These are phyloP conservation scores for Sequoia sempervirens DNA, from an alignment of 75 land plant species.

Conservation along the genomic window DNA sequence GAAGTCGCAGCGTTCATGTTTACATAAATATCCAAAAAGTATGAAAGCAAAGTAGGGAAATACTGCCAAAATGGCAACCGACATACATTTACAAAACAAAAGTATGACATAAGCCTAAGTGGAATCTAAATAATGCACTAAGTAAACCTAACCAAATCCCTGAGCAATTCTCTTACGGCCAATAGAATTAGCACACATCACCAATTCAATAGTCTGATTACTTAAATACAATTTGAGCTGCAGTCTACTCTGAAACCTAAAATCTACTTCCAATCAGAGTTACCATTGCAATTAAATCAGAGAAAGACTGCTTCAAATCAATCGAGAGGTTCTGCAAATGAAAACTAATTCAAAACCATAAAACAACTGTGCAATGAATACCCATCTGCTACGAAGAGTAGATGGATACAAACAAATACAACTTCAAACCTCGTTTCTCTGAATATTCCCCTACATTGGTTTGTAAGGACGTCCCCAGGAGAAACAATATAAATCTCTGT, in stretches of 20 bases:
- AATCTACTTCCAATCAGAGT: background rate
- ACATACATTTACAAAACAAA: background rate
- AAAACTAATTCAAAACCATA: background rate
- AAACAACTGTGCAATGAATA: background rate
- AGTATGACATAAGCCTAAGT: background rate
- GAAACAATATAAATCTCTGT: background rate
- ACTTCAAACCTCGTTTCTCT: background rate
- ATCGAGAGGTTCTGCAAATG: background rate
- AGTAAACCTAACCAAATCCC: background rate
- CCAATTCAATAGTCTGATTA: background rate
- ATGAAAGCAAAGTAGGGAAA: background rate
- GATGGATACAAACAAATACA: background rate
- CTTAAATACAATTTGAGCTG: background rate
- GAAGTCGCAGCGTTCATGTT: background rate
- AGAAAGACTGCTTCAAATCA: background rate
- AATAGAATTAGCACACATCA: background rate
- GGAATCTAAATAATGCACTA: background rate
- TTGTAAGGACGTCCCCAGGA: background rate
- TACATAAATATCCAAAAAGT: background rate
- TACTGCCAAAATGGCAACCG: background rate
- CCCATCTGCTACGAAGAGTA: background rate
- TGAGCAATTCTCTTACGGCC: background rate
- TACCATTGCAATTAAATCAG: background rate
- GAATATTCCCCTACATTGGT: background rate
- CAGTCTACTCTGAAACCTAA: background rate